phyloP scores from a whole-genome alignment of 2,329 filamentous ascomycete species.

The Aureobasidium namibiae region DNA sequence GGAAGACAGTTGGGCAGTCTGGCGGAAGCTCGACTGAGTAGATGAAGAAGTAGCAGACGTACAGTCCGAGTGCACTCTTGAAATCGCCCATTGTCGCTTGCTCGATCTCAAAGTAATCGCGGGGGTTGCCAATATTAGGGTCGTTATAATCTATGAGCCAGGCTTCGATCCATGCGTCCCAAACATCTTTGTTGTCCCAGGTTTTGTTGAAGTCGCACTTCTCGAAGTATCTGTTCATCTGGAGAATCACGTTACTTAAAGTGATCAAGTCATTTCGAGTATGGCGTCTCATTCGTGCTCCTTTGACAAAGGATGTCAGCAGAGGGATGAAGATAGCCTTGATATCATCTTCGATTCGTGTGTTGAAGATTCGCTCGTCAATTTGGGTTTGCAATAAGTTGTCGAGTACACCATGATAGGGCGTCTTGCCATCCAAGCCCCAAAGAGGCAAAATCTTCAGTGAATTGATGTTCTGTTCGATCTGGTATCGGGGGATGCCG shows the following conservation, averaged over 20 bases:
- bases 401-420: conserved; percentile 46
- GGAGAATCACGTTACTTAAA: conserved; percentile 41
- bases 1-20: conserved; percentile 44
- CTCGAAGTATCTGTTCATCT: conserved; percentile 44
- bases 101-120: conserved; percentile 26
- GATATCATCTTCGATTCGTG: conserved; percentile 38
- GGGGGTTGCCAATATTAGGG: conserved; percentile 25
- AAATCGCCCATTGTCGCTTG: conserved; percentile 28
- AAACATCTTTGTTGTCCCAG: conserved; percentile 39
- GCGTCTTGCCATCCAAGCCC: conserved; percentile 46
- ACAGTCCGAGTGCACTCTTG: conserved; percentile 26
- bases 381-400: conserved; percentile 46
- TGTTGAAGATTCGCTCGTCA: conserved; percentile 36
- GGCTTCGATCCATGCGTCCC: conserved; percentile 38
- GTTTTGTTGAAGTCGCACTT: conserved; percentile 42
- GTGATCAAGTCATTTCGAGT: conserved; percentile 36
- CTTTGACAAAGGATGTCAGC: conserved; percentile 42
- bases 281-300: conserved; percentile 39
- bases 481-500: conserved; percentile 47
- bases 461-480: conserved; percentile 47
- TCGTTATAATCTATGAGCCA: conserved; percentile 39
- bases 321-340: conserved; percentile 47
- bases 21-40: conserved; percentile 43
- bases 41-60: conserved; percentile 38
- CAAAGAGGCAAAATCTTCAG: conserved; percentile 47